Conservation (phyloP, 305 asterid species). For the Euphrasia arctica region DNA sequence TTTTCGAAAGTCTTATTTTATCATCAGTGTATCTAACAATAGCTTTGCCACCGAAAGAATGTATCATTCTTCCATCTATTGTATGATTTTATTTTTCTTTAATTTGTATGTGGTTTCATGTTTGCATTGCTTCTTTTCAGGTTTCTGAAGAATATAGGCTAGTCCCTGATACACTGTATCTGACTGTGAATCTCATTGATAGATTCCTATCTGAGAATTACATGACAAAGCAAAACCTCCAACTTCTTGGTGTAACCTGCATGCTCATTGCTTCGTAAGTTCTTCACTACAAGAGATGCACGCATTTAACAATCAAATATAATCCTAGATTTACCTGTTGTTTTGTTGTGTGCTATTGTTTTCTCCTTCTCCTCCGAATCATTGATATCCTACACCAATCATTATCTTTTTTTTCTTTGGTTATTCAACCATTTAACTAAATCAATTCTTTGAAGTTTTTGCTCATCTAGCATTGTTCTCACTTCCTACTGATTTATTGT, state of each 20-base stretch:
- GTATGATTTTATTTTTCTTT: background rate
- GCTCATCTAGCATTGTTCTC: constrained; percentile 21
- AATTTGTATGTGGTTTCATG: constrained; percentile 15
- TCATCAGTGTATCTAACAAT: constrained; percentile 9
- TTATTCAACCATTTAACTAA: background rate
- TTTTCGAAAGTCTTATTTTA: constrained; percentile 1
- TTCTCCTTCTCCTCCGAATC: background rate
- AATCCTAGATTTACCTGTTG: constrained; percentile 5
- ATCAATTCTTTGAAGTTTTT: constrained; percentile 2
- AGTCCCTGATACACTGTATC: constrained; percentile 95
- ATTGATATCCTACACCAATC: constrained; percentile 3
- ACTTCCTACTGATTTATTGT: constrained; percentile 22
- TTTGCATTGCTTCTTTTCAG: constrained; percentile 42
- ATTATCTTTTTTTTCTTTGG: constrained; percentile 16
- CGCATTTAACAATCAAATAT: constrained; percentile 15
- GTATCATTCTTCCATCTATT: constrained; percentile 11
- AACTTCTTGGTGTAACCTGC: constrained; percentile 98
- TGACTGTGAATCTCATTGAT: constrained; percentile 95
- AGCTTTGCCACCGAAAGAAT: constrained; percentile 2
- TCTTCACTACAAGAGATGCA: constrained; percentile 3
- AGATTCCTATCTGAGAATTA: constrained; percentile 71
- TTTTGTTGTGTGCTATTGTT: constrained; percentile 11
- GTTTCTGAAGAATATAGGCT: constrained; percentile 93
- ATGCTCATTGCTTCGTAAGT: constrained; percentile 98
- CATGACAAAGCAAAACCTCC: constrained; percentile 88